Base-by-base conservation (phyloP, 768 basidiomycete genomes). In the Porpolomopsis calyptriformis region DNA sequence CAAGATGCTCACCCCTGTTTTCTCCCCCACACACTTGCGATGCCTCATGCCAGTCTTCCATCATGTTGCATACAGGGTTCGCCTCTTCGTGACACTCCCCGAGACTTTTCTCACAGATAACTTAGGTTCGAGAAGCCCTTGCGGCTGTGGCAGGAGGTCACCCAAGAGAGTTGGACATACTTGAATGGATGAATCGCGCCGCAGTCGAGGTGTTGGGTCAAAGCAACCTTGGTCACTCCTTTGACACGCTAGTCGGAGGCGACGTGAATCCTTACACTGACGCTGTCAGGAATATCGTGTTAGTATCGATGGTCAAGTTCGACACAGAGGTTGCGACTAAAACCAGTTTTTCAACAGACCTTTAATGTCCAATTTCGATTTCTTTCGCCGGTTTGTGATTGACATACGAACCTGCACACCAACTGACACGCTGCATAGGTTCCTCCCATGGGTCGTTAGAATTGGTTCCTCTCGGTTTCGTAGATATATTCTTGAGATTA, bases 101-200 rank as follows among this genome's bases (percentile, higher is more conserved):
- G n/a, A n/a, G n/a, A n/a, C n/a, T n/a, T n/a, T n/a, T n/a, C n/a
- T n/a, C n/a, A n/a, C n/a, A n/a, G n/a, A n/a, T n/a, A n/a, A 9
- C 26, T 4, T 19, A 24, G n/a, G 24, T 19, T 4, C 46, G 43
- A 35, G 46, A 38, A 6, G 36, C 18, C 7, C 7, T 38, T 19
- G 19, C 19, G 36, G 19, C 10, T 18, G 7, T 10, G 36, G 6
- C 16, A 6, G 61, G 31, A n/a, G n/a, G 25, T 16, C 16, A 34
- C 7, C 9, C 35, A 24, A 36, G 29, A 9, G 38, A 29, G 20
- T 14, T 46, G 22, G 39, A 49, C 33, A 27, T 47, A 16, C 61
- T 69, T 22, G 69, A 71, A 45, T 81, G 76, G 73, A 57, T 79
- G 18, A 74, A 73, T 10, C 71, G 78, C 23, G 70, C 73, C 0